Evolutionary conservation across 208 protist genomes (phyloP), one percentile per base, ranked within the genome.

Genomic region (Acanthamoeba healyi): DNA sequence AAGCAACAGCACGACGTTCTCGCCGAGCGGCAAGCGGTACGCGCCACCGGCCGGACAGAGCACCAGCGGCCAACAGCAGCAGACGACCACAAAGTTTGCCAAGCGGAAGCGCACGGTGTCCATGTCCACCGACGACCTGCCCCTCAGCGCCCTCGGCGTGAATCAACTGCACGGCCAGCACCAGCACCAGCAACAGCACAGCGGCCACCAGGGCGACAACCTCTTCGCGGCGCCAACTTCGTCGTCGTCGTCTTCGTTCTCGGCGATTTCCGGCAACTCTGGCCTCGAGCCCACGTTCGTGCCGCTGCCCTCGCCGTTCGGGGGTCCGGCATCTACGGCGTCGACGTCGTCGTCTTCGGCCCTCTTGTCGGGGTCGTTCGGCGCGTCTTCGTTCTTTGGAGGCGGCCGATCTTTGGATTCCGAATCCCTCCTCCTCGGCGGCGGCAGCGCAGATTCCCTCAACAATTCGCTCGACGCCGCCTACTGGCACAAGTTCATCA

Each of bases 31-130:
- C 7, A 61, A 61, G 22, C 54, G 54, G 2, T 61, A 61, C 22
- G 54, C 54, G 22, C 7, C 54, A 22, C 12, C 2, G 5, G 54
- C 54, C 54, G 2, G 2, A 61, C 54, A 15, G 17, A 17, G 12
- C 10, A 26, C 15, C 4, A n/a, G 24, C 24, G 10, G 24, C 22
- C 54, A 61, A 61, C 54, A 61, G 22, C 10, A 15, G 3, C 4
- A 26, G 10, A 4, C 54, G 54, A n/a, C n/a, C n/a, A n/a, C n/a
- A n/a, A n/a, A n/a, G n/a, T n/a, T n/a, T n/a, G n/a, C n/a, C n/a
- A 74, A 74, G 65, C 65, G 65, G n/a, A 74, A 74, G 34, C n/a
- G 65, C 7, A 74, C 65, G n/a, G 65, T 74, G 32, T 74, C 65
- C 7, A 74, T 74, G 65, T 74, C 65, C 7, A 74, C 65, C 65